Evolutionary conservation across 805 yeast genomes (phyloP).

Genomic region (Wickerhamia fluorescens): DNA sequence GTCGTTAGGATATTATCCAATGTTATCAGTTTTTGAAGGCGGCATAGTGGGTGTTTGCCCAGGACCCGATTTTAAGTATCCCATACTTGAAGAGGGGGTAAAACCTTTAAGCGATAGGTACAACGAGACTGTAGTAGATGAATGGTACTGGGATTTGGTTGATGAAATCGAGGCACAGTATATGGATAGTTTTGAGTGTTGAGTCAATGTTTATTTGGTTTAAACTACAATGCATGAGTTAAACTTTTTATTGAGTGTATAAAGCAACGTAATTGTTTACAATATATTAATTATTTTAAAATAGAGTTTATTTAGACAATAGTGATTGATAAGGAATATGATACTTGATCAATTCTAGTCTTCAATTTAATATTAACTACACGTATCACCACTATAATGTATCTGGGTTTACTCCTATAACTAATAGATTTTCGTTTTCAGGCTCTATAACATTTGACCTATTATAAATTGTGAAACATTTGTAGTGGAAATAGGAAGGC

Average conservation of each 20-base stretch:
- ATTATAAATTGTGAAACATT: constrained; percentile 36
- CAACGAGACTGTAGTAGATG: constrained; percentile 69
- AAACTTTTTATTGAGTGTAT: no score
- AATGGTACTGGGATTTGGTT: constrained; percentile 71
- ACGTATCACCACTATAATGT: not conserved
- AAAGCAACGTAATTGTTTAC: no score
- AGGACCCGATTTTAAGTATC: constrained; percentile 53
- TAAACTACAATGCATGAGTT: no score
- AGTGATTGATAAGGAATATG: no score
- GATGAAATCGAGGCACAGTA: constrained; percentile 73
- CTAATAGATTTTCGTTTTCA: constrained; percentile 7
- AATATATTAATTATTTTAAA: not conserved
- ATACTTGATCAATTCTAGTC: no score
- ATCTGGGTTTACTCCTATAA: constrained; percentile 5
- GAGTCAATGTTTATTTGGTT: no score
- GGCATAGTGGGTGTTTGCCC: constrained; percentile 70
- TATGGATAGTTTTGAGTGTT: constrained; percentile 40
- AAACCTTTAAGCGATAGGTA: constrained; percentile 55
- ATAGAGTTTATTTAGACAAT: not conserved
- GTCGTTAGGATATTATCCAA: constrained; percentile 83
- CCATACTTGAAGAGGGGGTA: constrained; percentile 31
- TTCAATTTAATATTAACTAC: not conserved
- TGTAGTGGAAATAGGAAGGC: constrained; percentile 34
- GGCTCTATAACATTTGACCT: constrained; percentile 13
- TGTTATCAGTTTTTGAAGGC: constrained; percentile 71